A percentile compares a stretch with the other conserved stretches of the same genome.
Conservation (phyloP, 106 monocot species). For the Chionographis japonica region DNA sequence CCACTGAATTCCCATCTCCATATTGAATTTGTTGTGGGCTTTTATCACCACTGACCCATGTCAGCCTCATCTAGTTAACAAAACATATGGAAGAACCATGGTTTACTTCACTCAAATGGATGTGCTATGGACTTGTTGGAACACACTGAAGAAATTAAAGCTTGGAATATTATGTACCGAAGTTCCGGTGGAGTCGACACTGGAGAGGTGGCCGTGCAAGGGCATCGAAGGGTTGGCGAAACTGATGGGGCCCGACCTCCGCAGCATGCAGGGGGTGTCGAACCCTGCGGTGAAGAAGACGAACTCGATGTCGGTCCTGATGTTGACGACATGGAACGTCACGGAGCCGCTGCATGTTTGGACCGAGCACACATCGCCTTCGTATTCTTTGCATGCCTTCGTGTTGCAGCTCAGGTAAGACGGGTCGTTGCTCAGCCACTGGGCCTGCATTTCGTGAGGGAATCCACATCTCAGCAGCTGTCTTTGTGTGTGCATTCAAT, state of each 20-base stretch:
- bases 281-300: constrained; percentile 71
- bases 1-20: constrained; percentile 26
- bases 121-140: too few relatives aligned
- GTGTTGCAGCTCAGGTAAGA: constrained; percentile 49
- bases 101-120: too few relatives aligned
- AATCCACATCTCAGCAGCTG: too few relatives aligned
- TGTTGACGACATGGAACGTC: constrained; percentile 60
- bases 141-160: too few relatives aligned
- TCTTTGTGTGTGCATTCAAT: too few relatives aligned
- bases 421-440: constrained; percentile 58
- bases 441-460: constrained; percentile 37
- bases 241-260: constrained; percentile 29
- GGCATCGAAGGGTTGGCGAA: constrained; percentile 58
- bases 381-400: constrained; percentile 22
- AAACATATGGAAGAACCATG: not conserved
- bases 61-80: constrained; percentile 46
- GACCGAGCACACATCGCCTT: constrained; percentile 17
- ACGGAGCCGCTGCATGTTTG: constrained; percentile 51
- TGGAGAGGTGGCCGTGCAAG: constrained; percentile 56
- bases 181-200: constrained; percentile 55
- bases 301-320: constrained; percentile 69
- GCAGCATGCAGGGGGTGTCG: constrained; percentile 45
- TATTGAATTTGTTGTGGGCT: constrained; percentile 46
- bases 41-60: constrained; percentile 68
- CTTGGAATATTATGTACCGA: constrained; percentile 25